Base-by-base conservation (phyloP, 148 eudicot genomes). In the Rhododendron kiyosumense region DNA sequence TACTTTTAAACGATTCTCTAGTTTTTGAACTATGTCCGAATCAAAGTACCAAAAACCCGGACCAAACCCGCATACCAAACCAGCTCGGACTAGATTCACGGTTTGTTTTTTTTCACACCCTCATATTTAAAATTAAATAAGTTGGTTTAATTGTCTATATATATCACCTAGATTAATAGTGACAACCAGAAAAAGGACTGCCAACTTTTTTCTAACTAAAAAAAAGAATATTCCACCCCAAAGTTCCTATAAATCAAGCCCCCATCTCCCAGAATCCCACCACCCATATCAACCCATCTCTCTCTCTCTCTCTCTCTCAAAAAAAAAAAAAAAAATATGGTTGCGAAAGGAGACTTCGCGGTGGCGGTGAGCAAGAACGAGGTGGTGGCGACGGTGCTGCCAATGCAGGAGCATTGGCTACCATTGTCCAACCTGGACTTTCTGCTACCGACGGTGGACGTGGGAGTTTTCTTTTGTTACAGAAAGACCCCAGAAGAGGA, bases 361-460 rank as follows among this genome's bases (percentile, higher is more conserved):
- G 83, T 51, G 65, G 32, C 7, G 45, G 83, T 80, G 83, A 32
- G 83, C 65, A 80, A 30, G 61, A 52, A 80, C 5, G 83, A 52
- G 24, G 65, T 80, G 83, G 83, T 80, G 65, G 83, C 67, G 24
- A 24, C 83, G 14, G 83, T 18, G 65, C 13, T 49, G 65, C 83
- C 83, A 52, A 80, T 80, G 65, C 83, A 18, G 2, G 63, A 80
- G 20, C 65, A 80, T 30, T 80, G 65, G 83, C 2, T 80, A 5
- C 83, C 83, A 20, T 20, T 49, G 43, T 80, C 83, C 43, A 80
- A 80, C 83, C 74, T 82, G 41, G 84, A 82, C 84, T 63, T 59
- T 51, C 84, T 82, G 32, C 6, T 82, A 75, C 84, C 84, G 4
- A 36, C 84, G 4, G 18, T 38, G 74, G 84, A 82, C 34, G 84